Evolutionary conservation across 495 filamentous ascomycete genomes (phyloP), one percentile per base, ranked within the genome.

Genomic region (Penicillium salamii): DNA sequence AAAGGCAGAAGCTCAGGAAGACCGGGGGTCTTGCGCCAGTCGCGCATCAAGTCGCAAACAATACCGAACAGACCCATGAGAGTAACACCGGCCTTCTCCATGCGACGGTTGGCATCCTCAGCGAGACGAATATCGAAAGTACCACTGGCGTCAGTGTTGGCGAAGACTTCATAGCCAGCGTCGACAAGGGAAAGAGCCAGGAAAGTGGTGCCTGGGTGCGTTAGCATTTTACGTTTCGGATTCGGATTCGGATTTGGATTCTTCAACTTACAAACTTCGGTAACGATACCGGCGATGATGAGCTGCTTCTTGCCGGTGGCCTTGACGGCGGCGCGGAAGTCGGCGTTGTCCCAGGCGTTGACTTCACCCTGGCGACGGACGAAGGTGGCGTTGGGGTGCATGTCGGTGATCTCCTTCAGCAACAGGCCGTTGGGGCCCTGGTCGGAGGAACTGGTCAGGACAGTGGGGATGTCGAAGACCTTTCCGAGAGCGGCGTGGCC

Each of bases 291-390:
- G 12, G 69, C 85, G 1, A 91, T 53, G 61, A 91, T 87, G 50
- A 90, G 69, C 61, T 91, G 87, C 33, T 75, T 84, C 64, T 80
- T 84, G 43, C 80, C 80, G 1, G 83, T 78, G 3, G 84, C 83
- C 31, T 66, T 61, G 41, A 91, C 78, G 14, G 88, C 87, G 3
- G 69, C 71, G 7, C 80, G 77, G 75, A 91, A 89, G 0, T 88
- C 82, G 3, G 72, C 42, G 55, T 89, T 89, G 61, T 91, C 88
- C 87, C 87, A 91, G 3, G 88, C 88, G 53, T 91, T 77, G 54
- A 90, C 87, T 57, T 91, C 87, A 28, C 88, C 88, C 45, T 86
- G 74, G 29, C 88, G 82, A 50, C 70, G 74, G 61, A 91, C 80
- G 14, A 88, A 66, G 2, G 85, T 78, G 8, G 85, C 79, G 24